These are phyloP conservation scores for Xylariaceae sp. DNA, from an alignment of 2,329 filamentous ascomycete genomes.

Conservation along the genomic window DNA sequence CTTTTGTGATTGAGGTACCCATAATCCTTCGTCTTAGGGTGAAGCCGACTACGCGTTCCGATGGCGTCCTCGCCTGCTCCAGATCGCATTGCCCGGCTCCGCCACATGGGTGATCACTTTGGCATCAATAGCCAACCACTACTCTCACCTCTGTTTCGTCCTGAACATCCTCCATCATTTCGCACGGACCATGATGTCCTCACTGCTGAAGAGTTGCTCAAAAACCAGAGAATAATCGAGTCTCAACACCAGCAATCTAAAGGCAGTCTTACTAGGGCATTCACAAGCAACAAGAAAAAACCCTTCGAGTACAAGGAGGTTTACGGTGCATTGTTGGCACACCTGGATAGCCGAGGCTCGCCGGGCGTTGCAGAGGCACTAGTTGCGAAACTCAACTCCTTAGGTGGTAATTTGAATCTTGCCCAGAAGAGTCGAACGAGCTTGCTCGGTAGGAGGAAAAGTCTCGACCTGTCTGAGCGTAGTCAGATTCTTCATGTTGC, in stretches of 20 bases:
- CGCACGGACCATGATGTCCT: conserved; percentile 47
- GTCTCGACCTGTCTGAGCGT: conserved; percentile 47
- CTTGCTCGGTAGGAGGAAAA: conserved; percentile 46
- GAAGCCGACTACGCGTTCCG: too few relatives aligned
- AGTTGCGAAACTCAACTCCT: conserved; percentile 44
- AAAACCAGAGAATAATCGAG: conserved; percentile 37
- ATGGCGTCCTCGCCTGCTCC: conserved; percentile 23
- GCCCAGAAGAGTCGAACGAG: conserved; percentile 45
- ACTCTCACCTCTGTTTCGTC: conserved; percentile 38
- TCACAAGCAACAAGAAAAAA: conserved; percentile 44
- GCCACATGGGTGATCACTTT: conserved; percentile 49
- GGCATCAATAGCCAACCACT: conserved; percentile 39
- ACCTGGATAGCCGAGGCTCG: conserved; percentile 46
- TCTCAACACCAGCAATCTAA: conserved; percentile 35
- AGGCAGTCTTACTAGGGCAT: conserved; percentile 40
- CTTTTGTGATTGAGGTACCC: too few relatives aligned
- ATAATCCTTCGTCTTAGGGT: too few relatives aligned
- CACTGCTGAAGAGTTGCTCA: conserved; percentile 52
- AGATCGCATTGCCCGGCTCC: conserved; percentile 45
- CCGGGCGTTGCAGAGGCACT: conserved; percentile 55
- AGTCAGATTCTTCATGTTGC: conserved; percentile 49
- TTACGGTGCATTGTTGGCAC: conserved; percentile 47
- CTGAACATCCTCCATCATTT: conserved; percentile 40
- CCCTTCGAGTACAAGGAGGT: conserved; percentile 51
- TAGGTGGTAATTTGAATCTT: conserved; percentile 50